These are phyloP conservation scores for Trypanosoma boissoni DNA, from an alignment of 208 protist genomes.

Conservation along the genomic window DNA sequence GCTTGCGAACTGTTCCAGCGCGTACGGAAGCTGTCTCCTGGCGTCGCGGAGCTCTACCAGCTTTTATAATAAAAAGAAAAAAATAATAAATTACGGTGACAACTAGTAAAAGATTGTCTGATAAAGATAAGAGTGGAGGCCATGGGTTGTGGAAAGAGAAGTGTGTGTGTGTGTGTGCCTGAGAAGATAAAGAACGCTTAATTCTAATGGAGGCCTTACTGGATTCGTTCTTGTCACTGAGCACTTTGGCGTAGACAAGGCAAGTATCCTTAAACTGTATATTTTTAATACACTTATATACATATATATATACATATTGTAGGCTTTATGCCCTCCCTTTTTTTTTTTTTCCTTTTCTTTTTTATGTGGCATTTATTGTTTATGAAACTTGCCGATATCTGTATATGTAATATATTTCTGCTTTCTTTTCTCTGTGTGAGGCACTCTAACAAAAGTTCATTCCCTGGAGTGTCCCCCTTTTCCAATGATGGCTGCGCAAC, in stretches of 20 bases:
- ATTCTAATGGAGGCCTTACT: no score
- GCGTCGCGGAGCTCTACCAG: constrained; percentile 77
- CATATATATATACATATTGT: background rate
- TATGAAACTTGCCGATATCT: background rate
- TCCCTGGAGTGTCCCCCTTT: background rate
- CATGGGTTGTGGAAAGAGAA: no score
- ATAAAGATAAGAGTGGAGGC: no score
- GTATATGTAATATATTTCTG: constrained; percentile 10
- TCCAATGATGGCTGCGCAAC: constrained; percentile 12
- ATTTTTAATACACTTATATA: background rate
- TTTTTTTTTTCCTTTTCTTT: constrained; percentile 17
- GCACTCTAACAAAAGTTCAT: background rate
- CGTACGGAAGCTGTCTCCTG: constrained; percentile 64
- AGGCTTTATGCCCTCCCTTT: background rate
- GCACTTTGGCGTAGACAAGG: no score
- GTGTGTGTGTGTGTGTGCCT: no score
- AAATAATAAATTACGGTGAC: background rate
- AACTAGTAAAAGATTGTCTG: background rate
- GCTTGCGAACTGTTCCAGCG: constrained; percentile 77
- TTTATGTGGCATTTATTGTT: background rate
- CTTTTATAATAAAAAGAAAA: constrained; percentile 33
- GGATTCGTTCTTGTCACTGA: no score
- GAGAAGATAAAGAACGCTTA: no score
- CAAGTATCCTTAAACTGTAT: background rate
- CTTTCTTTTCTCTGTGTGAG: background rate